Conservation (phyloP, 805 yeast species). For the Cyberlindnera maclurae region DNA sequence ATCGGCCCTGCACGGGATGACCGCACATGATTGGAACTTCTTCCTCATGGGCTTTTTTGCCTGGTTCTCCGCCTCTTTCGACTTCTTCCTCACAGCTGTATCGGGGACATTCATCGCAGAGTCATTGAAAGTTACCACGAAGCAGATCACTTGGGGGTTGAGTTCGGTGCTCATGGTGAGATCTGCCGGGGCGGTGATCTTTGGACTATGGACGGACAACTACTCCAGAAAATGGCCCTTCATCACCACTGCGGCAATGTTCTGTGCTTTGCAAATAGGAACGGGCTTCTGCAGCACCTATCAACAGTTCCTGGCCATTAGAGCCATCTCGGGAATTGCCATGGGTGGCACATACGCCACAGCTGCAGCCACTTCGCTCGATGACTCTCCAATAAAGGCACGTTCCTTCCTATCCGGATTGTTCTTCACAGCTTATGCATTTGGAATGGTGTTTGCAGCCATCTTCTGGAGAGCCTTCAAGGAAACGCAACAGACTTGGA, state of each 20-base stretch:
- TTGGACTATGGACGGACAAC: constrained; percentile 57
- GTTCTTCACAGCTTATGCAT: constrained; percentile 51
- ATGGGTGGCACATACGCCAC: constrained; percentile 35
- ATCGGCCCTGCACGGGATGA: constrained; percentile 32
- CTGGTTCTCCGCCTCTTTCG: constrained; percentile 73
- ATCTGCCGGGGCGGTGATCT: constrained; percentile 61
- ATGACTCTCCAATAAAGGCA: constrained; percentile 55
- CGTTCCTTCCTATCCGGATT: constrained; percentile 59
- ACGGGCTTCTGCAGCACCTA: constrained; percentile 56
- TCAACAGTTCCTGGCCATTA: constrained; percentile 51
- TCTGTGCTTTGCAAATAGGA: constrained; percentile 53
- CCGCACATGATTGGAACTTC: constrained; percentile 43
- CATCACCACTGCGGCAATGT: constrained; percentile 42
- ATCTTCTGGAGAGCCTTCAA: constrained; percentile 58
- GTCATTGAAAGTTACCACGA: constrained; percentile 36
- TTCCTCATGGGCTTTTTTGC: constrained; percentile 53
- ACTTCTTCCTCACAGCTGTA: constrained; percentile 58
- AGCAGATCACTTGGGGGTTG: constrained; percentile 65
- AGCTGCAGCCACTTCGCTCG: constrained; percentile 42
- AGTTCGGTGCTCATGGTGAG: constrained; percentile 68
- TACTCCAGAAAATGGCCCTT: constrained; percentile 67
- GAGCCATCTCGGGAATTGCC: constrained; percentile 53
- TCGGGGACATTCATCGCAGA: constrained; percentile 48
- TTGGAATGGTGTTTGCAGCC: constrained; percentile 60
- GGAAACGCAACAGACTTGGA: constrained; percentile 48